These are phyloP conservation scores for Wickerhamomyces xylosicus DNA, from an alignment of 805 yeast species.

Conservation along the genomic window DNA sequence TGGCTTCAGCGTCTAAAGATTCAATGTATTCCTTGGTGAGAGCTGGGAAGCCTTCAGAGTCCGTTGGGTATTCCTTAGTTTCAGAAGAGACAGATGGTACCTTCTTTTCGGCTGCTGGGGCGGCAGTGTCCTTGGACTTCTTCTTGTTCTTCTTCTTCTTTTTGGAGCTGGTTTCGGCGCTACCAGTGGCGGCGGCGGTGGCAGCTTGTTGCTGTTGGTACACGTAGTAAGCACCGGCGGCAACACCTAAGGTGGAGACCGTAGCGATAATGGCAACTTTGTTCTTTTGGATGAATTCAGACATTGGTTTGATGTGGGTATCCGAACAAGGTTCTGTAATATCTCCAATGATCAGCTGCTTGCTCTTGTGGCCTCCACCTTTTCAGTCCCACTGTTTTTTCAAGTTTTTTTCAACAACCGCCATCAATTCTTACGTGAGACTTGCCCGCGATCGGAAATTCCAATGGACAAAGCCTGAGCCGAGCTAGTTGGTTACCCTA, in stretches of 20 bases:
- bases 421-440: too few species aligned
- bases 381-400: too few species aligned
- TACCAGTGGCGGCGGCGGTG: conserved; percentile 7
- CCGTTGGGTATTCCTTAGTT: conserved; percentile 39
- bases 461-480: too few species aligned
- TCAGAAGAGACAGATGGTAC: conserved; percentile 11
- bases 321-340: too few species aligned
- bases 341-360: too few species aligned
- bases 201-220: conserved; percentile 26
- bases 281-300: conserved; percentile 30
- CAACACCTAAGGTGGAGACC: conserved; percentile 39
- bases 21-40: conserved; percentile 36
- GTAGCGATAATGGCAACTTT: conserved; percentile 51
- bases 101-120: conserved; percentile 11
- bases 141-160: conserved; percentile 33
- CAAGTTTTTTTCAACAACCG: background rate
- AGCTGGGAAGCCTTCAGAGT: conserved; percentile 46
- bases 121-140: conserved; percentile 19
- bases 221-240: conserved; percentile 49
- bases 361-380: too few species aligned
- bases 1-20: conserved; percentile 37
- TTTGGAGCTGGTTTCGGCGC: conserved; percentile 6
- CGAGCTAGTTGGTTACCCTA: too few species aligned
- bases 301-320: conserved; percentile 7
- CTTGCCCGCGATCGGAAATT: too few species aligned